phyloP scores from a whole-genome alignment of 805 yeast species.

The Candida tibetensis region DNA sequence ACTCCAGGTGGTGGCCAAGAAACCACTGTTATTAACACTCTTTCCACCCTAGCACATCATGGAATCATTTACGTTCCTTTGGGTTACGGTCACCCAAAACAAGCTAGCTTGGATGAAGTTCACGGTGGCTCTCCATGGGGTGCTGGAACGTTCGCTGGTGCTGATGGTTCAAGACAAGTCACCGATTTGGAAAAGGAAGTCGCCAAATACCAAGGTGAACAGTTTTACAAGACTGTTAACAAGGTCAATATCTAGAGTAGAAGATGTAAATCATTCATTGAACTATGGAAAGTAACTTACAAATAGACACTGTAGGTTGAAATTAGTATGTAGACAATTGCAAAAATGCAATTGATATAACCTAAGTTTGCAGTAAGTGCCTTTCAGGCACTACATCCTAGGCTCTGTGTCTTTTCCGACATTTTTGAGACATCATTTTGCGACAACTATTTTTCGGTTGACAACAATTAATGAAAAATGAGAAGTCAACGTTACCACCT shows the following conservation, averaged over 20 bases:
- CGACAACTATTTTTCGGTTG: no score
- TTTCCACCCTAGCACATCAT: slow-evolving; percentile 24
- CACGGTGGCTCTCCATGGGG: slow-evolving; percentile 30
- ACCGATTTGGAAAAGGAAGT: slow-evolving; percentile 19
- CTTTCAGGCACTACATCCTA: no score
- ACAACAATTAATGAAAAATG: background rate
- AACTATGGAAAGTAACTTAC: no score
- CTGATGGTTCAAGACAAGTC: slow-evolving; percentile 20
- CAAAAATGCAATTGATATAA: no score
- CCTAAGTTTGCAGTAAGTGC: no score
- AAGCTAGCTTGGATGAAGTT: slow-evolving; percentile 16
- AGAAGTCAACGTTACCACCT: background rate
- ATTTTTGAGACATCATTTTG: no score
- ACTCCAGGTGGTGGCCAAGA: slow-evolving; percentile 26
- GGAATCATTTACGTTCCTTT: slow-evolving; percentile 26
- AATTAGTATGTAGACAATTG: background rate
- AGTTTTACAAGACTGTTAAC: slow-evolving; percentile 16
- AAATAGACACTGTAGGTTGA: no score
- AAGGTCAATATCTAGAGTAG: slow-evolving; percentile 14
- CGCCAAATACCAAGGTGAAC: slow-evolving; percentile 21
- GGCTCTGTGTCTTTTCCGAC: no score
- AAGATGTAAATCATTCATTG: no score
- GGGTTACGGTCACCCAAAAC: slow-evolving; percentile 20
- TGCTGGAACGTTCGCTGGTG: slow-evolving; percentile 25
- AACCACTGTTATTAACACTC: slow-evolving; percentile 20